phyloP scores from a whole-genome alignment of 768 basidiomycete species.

The Lactifluus volemus region DNA sequence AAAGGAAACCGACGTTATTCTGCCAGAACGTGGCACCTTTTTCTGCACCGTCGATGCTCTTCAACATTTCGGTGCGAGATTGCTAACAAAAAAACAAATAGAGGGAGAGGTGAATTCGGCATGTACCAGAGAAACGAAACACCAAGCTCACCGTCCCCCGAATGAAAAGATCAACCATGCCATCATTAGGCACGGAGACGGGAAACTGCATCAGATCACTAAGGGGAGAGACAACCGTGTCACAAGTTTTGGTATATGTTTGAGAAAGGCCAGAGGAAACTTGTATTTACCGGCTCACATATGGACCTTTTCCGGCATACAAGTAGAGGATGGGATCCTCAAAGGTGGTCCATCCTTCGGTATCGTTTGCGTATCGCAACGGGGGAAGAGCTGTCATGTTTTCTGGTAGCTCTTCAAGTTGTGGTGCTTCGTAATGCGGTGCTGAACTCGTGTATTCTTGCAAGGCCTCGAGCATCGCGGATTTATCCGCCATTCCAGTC shows the following conservation, averaged over 20 bases:
- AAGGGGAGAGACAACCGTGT: background rate
- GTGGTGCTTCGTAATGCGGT: slow-evolving; percentile 4
- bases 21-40: slow-evolving; percentile 56
- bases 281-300: slow-evolving; percentile 46
- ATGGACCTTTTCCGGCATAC: slow-evolving; percentile 75
- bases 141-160: slow-evolving; percentile 46
- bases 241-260: background rate
- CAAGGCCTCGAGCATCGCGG: slow-evolving; percentile 51
- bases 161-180: slow-evolving; percentile 60
- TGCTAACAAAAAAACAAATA: slow-evolving; percentile 28
- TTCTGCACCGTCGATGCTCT: slow-evolving; percentile 51
- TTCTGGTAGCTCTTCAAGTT: background rate
- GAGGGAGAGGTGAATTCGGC: background rate
- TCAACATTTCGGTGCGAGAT: slow-evolving; percentile 42
- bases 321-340: slow-evolving; percentile 61
- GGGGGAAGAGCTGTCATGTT: slow-evolving; percentile 33
- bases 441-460: slow-evolving; percentile 27
- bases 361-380: slow-evolving; percentile 35
- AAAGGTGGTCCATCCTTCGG: slow-evolving; percentile 63
- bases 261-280: background rate
- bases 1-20: slow-evolving; percentile 37
- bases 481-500: slow-evolving; percentile 60
- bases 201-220: slow-evolving; percentile 81
- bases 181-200: slow-evolving; percentile 70
- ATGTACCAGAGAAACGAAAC: slow-evolving; percentile 11